Percentiles rank a stretch among this genome's conserved stretches.
phyloP scores from a whole-genome alignment of 2,329 filamentous ascomycete genomes.

The Didymella pinodella region DNA sequence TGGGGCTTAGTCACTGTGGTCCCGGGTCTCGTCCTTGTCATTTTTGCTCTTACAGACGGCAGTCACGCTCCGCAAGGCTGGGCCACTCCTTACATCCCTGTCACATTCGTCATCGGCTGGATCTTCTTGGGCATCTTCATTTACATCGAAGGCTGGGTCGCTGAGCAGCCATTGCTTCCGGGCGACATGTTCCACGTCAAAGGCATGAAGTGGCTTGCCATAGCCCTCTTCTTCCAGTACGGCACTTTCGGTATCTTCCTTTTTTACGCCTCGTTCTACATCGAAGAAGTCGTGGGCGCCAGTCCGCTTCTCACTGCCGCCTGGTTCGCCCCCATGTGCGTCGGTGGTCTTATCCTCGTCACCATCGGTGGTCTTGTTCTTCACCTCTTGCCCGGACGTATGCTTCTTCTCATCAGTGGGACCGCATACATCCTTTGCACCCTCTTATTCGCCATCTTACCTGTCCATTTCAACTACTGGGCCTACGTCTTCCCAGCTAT shows the following conservation, averaged over 20 bases:
- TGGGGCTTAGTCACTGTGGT: conserved; percentile 46
- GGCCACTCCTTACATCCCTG: conserved; percentile 75
- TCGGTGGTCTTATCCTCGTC: conserved; percentile 47
- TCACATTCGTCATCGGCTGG: conserved; percentile 69
- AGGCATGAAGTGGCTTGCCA: conserved; percentile 63
- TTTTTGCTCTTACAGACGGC: conserved; percentile 78
- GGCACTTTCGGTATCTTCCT: conserved; percentile 50
- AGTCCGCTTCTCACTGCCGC: conserved; percentile 43
- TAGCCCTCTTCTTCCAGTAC: conserved; percentile 56
- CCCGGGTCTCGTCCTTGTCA: conserved; percentile 70
- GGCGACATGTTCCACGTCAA: conserved; percentile 73
- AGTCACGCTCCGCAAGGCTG: conserved; percentile 73
- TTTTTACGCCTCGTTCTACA: conserved; percentile 52
- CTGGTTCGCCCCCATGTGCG: conserved; percentile 50
- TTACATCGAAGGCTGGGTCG: conserved; percentile 77
- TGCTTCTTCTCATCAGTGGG: conserved; percentile 44
- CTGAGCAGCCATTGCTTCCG: conserved; percentile 72
- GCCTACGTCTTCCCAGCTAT: conserved; percentile 53
- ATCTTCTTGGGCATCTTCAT: conserved; percentile 67
- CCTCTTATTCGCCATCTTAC: conserved; percentile 48
- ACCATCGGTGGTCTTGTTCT: conserved; percentile 46
- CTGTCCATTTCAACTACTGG: conserved; percentile 47
- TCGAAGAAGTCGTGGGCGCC: conserved; percentile 42
- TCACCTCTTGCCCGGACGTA: conserved; percentile 46
- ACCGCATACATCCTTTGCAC: conserved; percentile 40